phyloP scores from a whole-genome alignment of 371 early-diverging fungal species.

The Mucor racemosus region DNA sequence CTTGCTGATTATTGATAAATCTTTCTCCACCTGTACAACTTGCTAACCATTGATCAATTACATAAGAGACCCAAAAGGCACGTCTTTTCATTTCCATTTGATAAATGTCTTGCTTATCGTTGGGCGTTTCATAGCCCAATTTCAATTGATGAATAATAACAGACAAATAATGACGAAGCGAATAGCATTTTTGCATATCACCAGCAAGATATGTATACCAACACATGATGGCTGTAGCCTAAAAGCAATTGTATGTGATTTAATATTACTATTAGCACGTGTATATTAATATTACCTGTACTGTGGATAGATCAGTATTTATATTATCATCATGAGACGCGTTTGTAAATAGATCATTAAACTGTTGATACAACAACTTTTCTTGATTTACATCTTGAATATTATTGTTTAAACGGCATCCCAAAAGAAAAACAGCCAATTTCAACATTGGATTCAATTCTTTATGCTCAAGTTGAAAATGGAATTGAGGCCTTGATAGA shows the following conservation, averaged over 20 bases:
- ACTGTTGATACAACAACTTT: constrained; percentile 3
- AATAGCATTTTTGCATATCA: constrained; percentile 29
- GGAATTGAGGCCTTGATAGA: constrained; percentile 41
- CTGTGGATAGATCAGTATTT: constrained; percentile 23
- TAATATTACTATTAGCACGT: not conserved
- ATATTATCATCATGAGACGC: constrained; percentile 3
- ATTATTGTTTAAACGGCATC: constrained; percentile 13
- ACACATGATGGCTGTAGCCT: constrained; percentile 47
- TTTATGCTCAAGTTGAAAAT: constrained; percentile 26
- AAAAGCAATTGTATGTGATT: not conserved
- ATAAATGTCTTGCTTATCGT: constrained; percentile 16
- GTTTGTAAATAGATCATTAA: not conserved
- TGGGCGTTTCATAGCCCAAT: constrained; percentile 15
- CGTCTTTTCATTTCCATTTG: constrained; percentile 45
- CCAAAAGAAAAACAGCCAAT: constrained; percentile 43
- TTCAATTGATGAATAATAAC: constrained; percentile 10
- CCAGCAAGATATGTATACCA: constrained; percentile 48
- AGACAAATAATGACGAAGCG: constrained; percentile 30
- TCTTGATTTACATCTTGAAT: constrained; percentile 6
- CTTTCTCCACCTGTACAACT: constrained; percentile 27
- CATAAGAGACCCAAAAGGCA: constrained; percentile 45
- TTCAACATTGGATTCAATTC: constrained; percentile 36
- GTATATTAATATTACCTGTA: constrained; percentile 31
- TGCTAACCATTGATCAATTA: constrained; percentile 47
- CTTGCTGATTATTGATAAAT: constrained; percentile 15